Base-by-base conservation (phyloP, 371 early-diverging fungal species). In the Zancudomyces culisetae region DNA sequence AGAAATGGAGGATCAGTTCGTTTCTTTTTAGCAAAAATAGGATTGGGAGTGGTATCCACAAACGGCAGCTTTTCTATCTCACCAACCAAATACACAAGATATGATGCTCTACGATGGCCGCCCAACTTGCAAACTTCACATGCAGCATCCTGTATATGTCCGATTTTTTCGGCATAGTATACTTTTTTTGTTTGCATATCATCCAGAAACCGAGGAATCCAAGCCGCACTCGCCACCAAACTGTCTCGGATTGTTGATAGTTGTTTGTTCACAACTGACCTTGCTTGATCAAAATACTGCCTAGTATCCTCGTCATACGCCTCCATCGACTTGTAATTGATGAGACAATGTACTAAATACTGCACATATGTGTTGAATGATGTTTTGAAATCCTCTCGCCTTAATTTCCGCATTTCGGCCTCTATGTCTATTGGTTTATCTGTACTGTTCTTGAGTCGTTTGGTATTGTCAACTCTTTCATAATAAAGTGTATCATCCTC, bases 211-310 rank as follows among this genome's bases (percentile, higher is more conserved):
- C n/a, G 21, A 18, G 48, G 48, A 6, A 27, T 48, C 48, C 48
- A 48, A 20, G 26, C 48, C 24, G 48, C n/a, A 26, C 48, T 48
- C 3, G 48, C n/a, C n/a, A 48, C 48, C 48, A 48, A 27, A 48
- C 22, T 23, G 26, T 48, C 48, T 18, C 48, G 2, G 6, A 27
- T 48, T 23, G 48, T 48, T 27, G 15, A 2, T 27, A 48, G n/a
- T 48, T 27, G 21, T 18, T 48, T 48, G 3, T 48, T 27, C 10
- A 48, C 27, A 10, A 27, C 29, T 8, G n/a, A 23, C 26, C n/a
- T 26, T 3, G 48, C 48, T n/a, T 4, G 3, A 18, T 48, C 27
- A 27, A 48, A 48, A 48, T 48, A 48, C 15, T 15, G n/a, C 27
- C 27, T 26, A 27, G 48, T 48, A 18, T 48, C 27, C 8, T n/a